Base-by-base conservation (phyloP, 306 rosid species). In the Comarum palustre region DNA sequence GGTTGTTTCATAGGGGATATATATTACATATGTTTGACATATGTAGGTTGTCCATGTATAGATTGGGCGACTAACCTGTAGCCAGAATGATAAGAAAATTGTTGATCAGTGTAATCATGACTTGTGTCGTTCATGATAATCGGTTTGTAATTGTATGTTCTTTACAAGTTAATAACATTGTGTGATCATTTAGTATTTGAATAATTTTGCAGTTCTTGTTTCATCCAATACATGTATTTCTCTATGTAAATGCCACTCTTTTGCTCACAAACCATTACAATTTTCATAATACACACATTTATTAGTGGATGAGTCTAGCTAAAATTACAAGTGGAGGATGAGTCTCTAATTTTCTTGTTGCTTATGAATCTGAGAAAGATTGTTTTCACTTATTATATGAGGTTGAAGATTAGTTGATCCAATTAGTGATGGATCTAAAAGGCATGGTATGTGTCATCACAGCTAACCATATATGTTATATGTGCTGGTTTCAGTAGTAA, bases 401-500 rank as follows among this genome's bases (percentile, higher is more conserved):
- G 34, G 55, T 5, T 14, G 25, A 64, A 71, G 7, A 75, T 39
- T 65, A 39, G 9, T 48, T 64, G 19, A 58, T 58, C 8, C 17
- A 52, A 65, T 38, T 45, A 1, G 42, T 50, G 42, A 51, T 25
- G 17, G 25, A 11, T 8, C 17, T 27, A 54, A 66, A 29, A 39
- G 42, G 38, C 41, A 41, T 19, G 31, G 8, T 8, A 16, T 14
- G 57, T n/a, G 69, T 60, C 60, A 73, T 73, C 57, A 51, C 27
- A 51, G 2, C 25, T 51, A 19, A 51, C 58, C 27, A 2, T 6
- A 19, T 50, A 50, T 50, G 58, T 19, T 50, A 50, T 19, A 50
- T 50, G 24, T 52, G 59, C 29, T 52, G 59, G 59, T 20, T 52
- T 52, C 68, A 43, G 54, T 45, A 13, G n/a, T 71, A 71, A 41